A percentile compares a stretch with the other conserved stretches of the same genome.
Evolutionary conservation across 768 basidiomycete genomes (phyloP).

Genomic region (Grammothele lineata): DNA sequence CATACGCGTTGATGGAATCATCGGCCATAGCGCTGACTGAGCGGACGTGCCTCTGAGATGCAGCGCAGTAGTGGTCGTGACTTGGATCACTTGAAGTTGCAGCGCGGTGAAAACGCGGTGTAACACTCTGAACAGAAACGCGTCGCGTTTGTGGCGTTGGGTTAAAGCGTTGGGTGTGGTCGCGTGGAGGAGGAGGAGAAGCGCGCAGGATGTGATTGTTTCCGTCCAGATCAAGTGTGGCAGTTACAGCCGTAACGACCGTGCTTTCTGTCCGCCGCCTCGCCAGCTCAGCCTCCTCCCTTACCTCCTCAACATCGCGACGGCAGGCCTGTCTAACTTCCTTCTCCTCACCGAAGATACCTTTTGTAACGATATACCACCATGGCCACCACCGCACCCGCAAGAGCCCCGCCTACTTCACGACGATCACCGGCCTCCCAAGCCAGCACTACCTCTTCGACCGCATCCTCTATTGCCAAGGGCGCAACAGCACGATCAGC

Average conservation of each 20-base stretch:
- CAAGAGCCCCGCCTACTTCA: constrained; percentile 42
- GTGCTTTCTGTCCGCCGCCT: constrained; percentile 2
- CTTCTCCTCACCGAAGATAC: constrained; percentile 1
- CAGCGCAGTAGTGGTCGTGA: too few relatives aligned
- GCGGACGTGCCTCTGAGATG: too few relatives aligned
- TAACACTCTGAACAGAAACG: too few relatives aligned
- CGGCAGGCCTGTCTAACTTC: constrained; percentile 10
- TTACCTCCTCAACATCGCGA: neutral
- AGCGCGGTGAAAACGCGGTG: too few relatives aligned
- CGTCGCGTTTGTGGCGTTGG: too few relatives aligned
- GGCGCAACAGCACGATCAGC: constrained; percentile 65
- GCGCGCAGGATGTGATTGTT: constrained; percentile 16
- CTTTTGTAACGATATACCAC: constrained; percentile 18
- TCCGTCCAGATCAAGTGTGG: constrained; percentile 9
- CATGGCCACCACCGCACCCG: constrained; percentile 42
- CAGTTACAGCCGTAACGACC: constrained; percentile 15
- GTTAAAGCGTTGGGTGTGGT: too few relatives aligned
- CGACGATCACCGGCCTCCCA: constrained; percentile 42
- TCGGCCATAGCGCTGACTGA: too few relatives aligned
- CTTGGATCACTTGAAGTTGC: too few relatives aligned
- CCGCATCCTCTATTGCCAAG: constrained; percentile 40
- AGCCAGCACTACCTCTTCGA: constrained; percentile 35
- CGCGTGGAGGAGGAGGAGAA: too few relatives aligned
- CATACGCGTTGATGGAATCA: too few relatives aligned
- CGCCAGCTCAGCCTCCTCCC: constrained; percentile 14